phyloP scores from a whole-genome alignment of 176 grass and related monocot genomes.

The Hordeum vulgare region MorexV3_pseudomolecules_assembly NC_058522.1:414957433-414957932 shows the following conservation, averaged over 20 bases:
- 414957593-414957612: neutral
- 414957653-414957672: neutral
- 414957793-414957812: neutral
- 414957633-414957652: neutral
- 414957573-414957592: neutral
- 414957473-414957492: neutral
- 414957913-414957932: neutral
- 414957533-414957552: neutral
- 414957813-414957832: neutral
- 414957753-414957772: slow-evolving; percentile 66
- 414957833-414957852: slow-evolving; percentile 29
- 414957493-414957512: slow-evolving; percentile 39
- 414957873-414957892: neutral
- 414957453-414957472: slow-evolving; percentile 50
- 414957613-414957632: slow-evolving; percentile 20
- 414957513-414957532: slow-evolving; percentile 48
- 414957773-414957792: neutral
- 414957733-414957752: slow-evolving; percentile 77
- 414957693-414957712: slow-evolving; percentile 74
- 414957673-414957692: slow-evolving; percentile 29
- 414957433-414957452: slow-evolving; percentile 38
- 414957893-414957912: too few relatives aligned
- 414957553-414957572: slow-evolving; percentile 15
- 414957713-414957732: slow-evolving; percentile 92
- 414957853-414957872: neutral